These are phyloP conservation scores for Pontederia paniculata DNA, from an alignment of 176 grass and related monocot genomes.

Conservation along the genomic window DNA sequence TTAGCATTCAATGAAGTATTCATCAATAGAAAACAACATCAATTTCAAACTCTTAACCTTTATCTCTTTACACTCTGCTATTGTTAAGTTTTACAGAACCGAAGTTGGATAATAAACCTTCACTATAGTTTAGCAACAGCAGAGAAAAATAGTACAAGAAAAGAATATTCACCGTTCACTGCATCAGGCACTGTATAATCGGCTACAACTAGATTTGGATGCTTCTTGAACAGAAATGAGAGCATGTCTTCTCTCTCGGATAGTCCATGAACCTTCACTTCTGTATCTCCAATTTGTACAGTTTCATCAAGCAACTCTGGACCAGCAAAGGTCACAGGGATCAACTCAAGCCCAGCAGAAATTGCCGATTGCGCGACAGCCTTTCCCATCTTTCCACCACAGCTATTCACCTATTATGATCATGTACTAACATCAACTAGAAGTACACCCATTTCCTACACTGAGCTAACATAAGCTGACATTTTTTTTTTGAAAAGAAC, in stretches of 20 bases:
- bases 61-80: no score
- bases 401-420: slow-evolving; percentile 65
- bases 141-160: slow-evolving; percentile 8
- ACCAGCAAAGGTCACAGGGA: slow-evolving; percentile 75
- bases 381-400: slow-evolving; percentile 78
- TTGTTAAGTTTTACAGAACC: not conserved
- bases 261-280: slow-evolving; percentile 61
- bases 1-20: no score
- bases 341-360: slow-evolving; percentile 56
- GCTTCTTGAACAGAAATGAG: no score
- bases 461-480: no score
- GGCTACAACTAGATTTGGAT: no score
- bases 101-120: no score
- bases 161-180: slow-evolving; percentile 58
- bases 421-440: no score
- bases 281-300: slow-evolving; percentile 34
- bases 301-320: slow-evolving; percentile 47
- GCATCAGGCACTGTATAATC: no score
- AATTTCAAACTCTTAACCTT: no score
- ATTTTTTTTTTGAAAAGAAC: no score
- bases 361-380: slow-evolving; percentile 54
- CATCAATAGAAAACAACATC: no score
- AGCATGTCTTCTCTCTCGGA: slow-evolving; percentile 59
- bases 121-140: not conserved
- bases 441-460: no score